Base-by-base conservation (phyloP, 257 asterid species). In the Apocynum venetum region DNA sequence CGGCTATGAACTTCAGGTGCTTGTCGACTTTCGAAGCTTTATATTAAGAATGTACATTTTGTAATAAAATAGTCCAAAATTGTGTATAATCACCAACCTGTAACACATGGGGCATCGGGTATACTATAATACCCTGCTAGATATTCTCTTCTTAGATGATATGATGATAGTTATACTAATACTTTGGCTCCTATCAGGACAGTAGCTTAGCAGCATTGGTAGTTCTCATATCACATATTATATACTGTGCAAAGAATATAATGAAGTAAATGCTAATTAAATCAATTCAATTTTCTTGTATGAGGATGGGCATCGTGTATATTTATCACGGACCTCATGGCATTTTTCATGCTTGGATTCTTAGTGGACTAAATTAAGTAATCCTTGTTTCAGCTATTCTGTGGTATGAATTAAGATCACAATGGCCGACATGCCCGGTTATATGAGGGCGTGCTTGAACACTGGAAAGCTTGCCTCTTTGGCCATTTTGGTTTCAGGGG, bases 401-500 rank as follows among this genome's bases (percentile, higher is more conserved):
- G 72, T 64, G 74, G 79, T 82, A 81, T 82, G 86, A 84, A 76
- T 91, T 85, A 84, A 85, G 87, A 71, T 79, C 74, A 77, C 52
- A 73, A 94, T 92, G 98, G 88, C 88, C 51, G 92, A 88, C 76
- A 73, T 91, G 90, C 94, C 97, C 73, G 82, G 89, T 84, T 77
- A 91, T 81, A 55, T 93, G 75, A 83, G 89, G 84, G 86, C 95
- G 72, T 93, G 98, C 86, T 83, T 93, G 83, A 89, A 89, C 7
- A 84, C 96, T 51, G 97, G 98, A 84, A 94, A 86, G 83, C 93
- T 94, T 35, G 97, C 98, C 72, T 83, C 78, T 81, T 65, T 94
- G 75, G 97, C 97, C n/a, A 89, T 94, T 84, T 89, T 94, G 74
- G 97, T 92, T 47, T 88, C 98, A n/a, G 93, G 90, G 75, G 98